A percentile compares a stretch with the other conserved stretches of the same genome.
phyloP scores from a whole-genome alignment of 768 basidiomycete genomes.

The Suillus subalutaceus region DNA sequence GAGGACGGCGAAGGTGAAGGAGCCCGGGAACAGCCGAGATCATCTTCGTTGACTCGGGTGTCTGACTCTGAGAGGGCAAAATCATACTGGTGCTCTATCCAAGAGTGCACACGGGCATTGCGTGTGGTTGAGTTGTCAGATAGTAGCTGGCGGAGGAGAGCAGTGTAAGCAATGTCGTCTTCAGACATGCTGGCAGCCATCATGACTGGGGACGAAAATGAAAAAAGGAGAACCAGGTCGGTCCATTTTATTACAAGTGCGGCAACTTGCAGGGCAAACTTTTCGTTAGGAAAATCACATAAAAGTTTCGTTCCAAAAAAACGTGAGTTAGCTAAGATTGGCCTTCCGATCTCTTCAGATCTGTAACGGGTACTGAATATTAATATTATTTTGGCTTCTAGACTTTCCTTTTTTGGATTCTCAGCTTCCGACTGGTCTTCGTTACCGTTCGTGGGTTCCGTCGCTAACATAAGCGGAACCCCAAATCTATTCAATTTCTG shows the following conservation, averaged over 20 bases:
- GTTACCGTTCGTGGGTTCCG: constrained; percentile 13
- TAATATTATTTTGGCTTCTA: constrained; percentile 1
- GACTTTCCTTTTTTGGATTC: constrained; percentile 5
- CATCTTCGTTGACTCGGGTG: constrained; percentile 3
- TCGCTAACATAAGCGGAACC: constrained; percentile 20
- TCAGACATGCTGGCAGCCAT: constrained; percentile 27
- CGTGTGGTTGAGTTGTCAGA: constrained; percentile 24
- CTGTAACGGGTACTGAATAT: not conserved
- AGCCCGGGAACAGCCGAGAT: not conserved
- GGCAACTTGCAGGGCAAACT: not conserved
- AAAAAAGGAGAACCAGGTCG: not conserved
- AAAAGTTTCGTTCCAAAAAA: constrained; percentile 13
- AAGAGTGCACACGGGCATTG: constrained; percentile 35
- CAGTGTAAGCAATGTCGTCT: constrained; percentile 34
- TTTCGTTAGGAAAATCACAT: constrained; percentile 22
- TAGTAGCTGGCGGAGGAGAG: constrained; percentile 31
- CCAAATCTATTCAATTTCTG: constrained; percentile 10
- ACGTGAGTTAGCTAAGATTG: constrained; percentile 19
- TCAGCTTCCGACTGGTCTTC: constrained; percentile 11
- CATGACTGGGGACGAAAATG: constrained; percentile 6
- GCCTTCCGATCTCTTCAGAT: constrained; percentile 3
- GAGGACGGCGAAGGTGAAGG: constrained; percentile 35
- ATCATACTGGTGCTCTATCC: constrained; percentile 40
- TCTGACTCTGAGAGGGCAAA: constrained; percentile 34
- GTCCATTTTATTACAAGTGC: constrained; percentile 25